Evolutionary conservation across 2,329 filamentous ascomycete genomes (phyloP), one percentile per base, ranked within the genome.

Genomic region (Exophiala spinifera): DNA sequence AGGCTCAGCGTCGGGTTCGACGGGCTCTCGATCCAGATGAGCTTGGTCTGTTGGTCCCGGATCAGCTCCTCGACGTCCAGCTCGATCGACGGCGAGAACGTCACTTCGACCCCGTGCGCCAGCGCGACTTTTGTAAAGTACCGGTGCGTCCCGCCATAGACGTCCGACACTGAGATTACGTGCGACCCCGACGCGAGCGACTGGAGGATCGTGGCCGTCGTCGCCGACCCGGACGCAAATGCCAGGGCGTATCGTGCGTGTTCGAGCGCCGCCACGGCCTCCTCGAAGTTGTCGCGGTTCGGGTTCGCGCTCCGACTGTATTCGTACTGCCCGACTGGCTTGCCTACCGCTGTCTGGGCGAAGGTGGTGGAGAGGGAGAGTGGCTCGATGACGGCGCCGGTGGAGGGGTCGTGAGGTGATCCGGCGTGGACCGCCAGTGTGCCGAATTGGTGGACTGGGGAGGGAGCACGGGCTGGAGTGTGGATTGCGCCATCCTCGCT

Each of bases 121-220:
- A 89, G 85, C 53, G 94, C 94, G 47, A 97, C 94, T 76, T 96
- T 91, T 62, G 94, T 99, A 79, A 99, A 99, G 79, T 99, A 99
- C 67, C 94, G 83, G 77, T 99, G 94, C 39, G 94, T 99, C 65
- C 94, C 94, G 64, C 94, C 94, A 72, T 99, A 99, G 65, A 99
- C 91, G 72, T 99, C 94, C 43, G 91, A 95, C 45, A 99, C 90
- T 58, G 91, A 96, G 65, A 99, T 86, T 66, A 99, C 89, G 75
- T 99, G 94, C 45, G 89, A 94, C 59, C 91, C 91, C 11, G 88
- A 81, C 20, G 92, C 91, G 54, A 99, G 83, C 64, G 89, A 94
- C 76, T 97, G 94, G 55, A 99, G 83, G 67, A 99, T 90, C 64
- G 83, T 89, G 57, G 94, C 92, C 0, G 94, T 99, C 51, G 94